Conservation (phyloP, 257 asterid species). For the Haberlea rhodopensis region DNA sequence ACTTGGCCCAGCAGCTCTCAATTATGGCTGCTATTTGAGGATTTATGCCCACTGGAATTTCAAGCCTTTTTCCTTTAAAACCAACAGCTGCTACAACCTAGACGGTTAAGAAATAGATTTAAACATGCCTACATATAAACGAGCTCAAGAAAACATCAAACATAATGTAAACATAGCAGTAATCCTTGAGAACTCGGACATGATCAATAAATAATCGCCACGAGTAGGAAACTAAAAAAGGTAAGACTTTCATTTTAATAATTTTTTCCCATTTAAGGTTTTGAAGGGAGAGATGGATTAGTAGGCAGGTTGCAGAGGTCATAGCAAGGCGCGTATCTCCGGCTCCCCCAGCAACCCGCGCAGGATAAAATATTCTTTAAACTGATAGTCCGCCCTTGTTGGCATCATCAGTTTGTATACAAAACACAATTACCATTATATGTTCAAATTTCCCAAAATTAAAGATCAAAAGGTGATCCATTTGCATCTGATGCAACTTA, state of each 20-base stretch:
- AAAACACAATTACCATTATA: neutral
- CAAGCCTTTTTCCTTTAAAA: conserved; percentile 73
- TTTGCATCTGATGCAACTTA: conserved; percentile 4
- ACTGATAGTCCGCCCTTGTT: neutral
- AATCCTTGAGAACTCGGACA: conserved; percentile 7
- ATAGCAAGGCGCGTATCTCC: neutral
- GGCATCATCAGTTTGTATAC: neutral
- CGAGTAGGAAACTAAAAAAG: neutral
- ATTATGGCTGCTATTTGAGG: conserved; percentile 73
- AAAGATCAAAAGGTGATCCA: neutral
- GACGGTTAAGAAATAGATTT: conserved; percentile 20
- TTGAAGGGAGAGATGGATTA: neutral
- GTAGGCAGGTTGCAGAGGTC: neutral
- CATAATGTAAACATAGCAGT: conserved; percentile 3
- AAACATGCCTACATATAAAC: conserved; percentile 9
- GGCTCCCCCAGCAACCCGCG: neutral
- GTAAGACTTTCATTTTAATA: no score
- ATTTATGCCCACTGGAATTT: conserved; percentile 68
- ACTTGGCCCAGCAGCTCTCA: conserved; percentile 89
- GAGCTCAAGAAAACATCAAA: conserved; percentile 17
- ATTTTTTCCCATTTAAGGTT: neutral
- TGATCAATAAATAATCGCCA: no score
- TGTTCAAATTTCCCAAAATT: neutral
- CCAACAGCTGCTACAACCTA: conserved; percentile 98
- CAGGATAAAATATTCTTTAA: neutral